A percentile compares a stretch with the other conserved stretches of the same genome.
Evolutionary conservation across 2,329 filamentous ascomycete species (phyloP).

Genomic region (Exophiala mesophila): DNA sequence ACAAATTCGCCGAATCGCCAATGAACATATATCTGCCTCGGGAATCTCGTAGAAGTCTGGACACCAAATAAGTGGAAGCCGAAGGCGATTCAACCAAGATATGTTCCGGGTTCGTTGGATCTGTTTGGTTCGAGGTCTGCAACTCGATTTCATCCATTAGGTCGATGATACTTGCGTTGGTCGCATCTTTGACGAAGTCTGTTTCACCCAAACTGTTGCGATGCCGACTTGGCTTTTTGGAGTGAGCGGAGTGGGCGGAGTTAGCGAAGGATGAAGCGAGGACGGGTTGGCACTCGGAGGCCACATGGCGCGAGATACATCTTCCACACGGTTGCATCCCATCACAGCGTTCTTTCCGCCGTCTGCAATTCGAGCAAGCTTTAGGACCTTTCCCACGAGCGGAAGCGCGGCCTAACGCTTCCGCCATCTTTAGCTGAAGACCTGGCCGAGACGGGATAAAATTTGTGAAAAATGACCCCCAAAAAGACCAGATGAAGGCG

Average conservation of each 20-base stretch:
- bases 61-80: conserved; percentile 33
- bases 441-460: too few species aligned
- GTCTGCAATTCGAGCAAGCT: conserved; percentile 44
- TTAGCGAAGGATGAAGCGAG: too few species aligned
- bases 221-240: not conserved
- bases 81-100: not conserved
- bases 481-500: too few species aligned
- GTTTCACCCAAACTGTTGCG: conserved; percentile 1
- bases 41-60: conserved; percentile 44
- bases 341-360: conserved; percentile 48
- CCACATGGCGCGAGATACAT: conserved; percentile 38
- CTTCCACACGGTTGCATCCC: conserved; percentile 46
- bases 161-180: not conserved
- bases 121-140: not conserved
- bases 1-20: conserved; percentile 48
- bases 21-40: conserved; percentile 50
- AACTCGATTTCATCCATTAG: not conserved
- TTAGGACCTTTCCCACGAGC: too few species aligned
- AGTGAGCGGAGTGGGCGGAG: not conserved
- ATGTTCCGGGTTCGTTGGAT: too few species aligned
- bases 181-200: not conserved
- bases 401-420: too few species aligned
- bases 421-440: too few species aligned
- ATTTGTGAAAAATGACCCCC: too few species aligned
- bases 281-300: conserved; percentile 1